Evolutionary conservation across 2,329 filamentous ascomycete genomes (phyloP).

Genomic region (Paecilomyces formosus): DNA sequence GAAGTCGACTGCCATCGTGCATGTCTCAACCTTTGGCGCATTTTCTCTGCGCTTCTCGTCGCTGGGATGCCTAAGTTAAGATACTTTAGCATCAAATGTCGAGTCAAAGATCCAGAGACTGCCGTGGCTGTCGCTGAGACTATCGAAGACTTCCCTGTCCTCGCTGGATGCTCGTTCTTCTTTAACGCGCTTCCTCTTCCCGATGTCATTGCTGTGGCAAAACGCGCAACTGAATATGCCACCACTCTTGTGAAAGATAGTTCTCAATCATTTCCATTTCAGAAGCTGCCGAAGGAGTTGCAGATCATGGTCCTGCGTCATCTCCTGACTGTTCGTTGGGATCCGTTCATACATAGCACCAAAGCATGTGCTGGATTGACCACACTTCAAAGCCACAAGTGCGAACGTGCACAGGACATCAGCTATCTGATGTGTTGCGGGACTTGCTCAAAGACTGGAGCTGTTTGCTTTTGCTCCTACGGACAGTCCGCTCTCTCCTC

Average conservation of each 20-base stretch:
- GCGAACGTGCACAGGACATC: constrained; percentile 1
- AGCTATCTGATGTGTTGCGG: constrained; percentile 13
- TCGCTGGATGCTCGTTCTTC: constrained; percentile 15
- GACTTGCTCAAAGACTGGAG: constrained; percentile 13
- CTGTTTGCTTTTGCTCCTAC: constrained; percentile 14
- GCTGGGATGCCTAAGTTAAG: constrained; percentile 10
- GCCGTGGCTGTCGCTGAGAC: constrained; percentile 8
- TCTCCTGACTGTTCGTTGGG: constrained; percentile 8
- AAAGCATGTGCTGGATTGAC: constrained; percentile 7
- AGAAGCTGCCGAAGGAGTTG: constrained; percentile 17
- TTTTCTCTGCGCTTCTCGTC: constrained; percentile 10
- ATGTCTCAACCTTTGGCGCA: constrained; percentile 10
- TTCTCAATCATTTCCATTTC: constrained; percentile 12
- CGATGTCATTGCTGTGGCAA: constrained; percentile 9
- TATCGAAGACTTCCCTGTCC: constrained; percentile 14
- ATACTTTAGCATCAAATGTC: constrained; percentile 16
- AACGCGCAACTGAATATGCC: constrained; percentile 9
- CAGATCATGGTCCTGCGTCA: constrained; percentile 17
- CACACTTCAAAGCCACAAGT: constrained; percentile 10
- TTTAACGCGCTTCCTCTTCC: constrained; percentile 7
- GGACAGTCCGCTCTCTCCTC: constrained; percentile 17
- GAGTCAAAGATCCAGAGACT: constrained; percentile 11
- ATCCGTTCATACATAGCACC: constrained; percentile 7
- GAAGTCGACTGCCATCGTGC: constrained; percentile 7
- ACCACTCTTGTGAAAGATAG: constrained; percentile 6